Conservation (phyloP, 805 yeast genomes). For the Wickerhamiella azyma region DNA sequence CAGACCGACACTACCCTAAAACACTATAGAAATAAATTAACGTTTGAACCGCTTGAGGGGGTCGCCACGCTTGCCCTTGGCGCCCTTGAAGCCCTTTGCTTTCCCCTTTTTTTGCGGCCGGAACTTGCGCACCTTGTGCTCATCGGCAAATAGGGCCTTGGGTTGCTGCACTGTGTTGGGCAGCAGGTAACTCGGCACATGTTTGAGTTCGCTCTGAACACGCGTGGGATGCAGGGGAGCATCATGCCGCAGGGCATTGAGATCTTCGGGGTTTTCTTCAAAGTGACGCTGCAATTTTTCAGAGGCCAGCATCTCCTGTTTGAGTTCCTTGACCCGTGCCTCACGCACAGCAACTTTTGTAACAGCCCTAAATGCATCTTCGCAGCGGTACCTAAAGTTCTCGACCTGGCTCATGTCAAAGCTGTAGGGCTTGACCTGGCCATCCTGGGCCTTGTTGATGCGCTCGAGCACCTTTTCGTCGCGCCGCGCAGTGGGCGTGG, state of each 20-base stretch:
- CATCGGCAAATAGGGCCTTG: slow-evolving; percentile 15
- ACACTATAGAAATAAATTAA: neutral
- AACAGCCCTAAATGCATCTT: slow-evolving; percentile 92
- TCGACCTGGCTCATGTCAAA: slow-evolving; percentile 88
- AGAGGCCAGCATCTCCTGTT: slow-evolving; percentile 72
- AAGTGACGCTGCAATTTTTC: slow-evolving; percentile 87
- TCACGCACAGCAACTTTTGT: slow-evolving; percentile 82
- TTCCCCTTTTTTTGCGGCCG: slow-evolving; percentile 1
- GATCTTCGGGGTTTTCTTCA: slow-evolving; percentile 93
- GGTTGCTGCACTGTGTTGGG: slow-evolving; percentile 39
- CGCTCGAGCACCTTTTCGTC: slow-evolving; percentile 79
- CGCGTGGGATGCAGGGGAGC: slow-evolving; percentile 73
- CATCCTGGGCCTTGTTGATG: slow-evolving; percentile 70
- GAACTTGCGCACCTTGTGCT: slow-evolving; percentile 7
- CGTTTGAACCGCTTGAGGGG: slow-evolving; percentile 6
- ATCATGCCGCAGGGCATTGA: slow-evolving; percentile 80
- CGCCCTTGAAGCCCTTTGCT: neutral
- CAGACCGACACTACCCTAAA: neutral
- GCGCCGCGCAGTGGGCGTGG: slow-evolving; percentile 51
- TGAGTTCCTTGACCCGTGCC: slow-evolving; percentile 81
- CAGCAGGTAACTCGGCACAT: slow-evolving; percentile 82
- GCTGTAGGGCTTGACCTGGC: slow-evolving; percentile 62
- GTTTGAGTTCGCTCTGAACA: slow-evolving; percentile 70
- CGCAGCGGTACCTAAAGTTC: slow-evolving; percentile 90
- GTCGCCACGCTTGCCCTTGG: slow-evolving; percentile 2